A percentile compares a stretch with the other conserved stretches of the same genome.
Evolutionary conservation across 2,329 filamentous ascomycete species (phyloP).

Genomic region (Fusarium irregulare): DNA sequence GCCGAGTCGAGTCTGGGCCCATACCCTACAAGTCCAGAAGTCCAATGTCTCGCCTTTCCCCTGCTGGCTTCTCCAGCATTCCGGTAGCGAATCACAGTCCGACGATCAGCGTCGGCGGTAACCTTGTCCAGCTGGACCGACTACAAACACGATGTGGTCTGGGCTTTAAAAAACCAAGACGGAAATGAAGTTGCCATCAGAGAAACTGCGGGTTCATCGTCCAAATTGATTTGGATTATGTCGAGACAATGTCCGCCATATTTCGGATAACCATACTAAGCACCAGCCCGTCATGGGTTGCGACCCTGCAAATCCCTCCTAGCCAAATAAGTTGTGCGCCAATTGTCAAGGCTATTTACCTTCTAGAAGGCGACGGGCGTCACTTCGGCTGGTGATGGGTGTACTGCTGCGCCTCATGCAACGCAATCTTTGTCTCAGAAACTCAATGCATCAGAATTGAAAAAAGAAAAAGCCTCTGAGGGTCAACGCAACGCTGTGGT

Average conservation of each 20-base stretch:
- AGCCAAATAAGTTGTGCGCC: not conserved
- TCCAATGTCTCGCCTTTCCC: conserved; percentile 38
- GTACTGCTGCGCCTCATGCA: conserved; percentile 41
- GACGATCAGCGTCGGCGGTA: conserved; percentile 35
- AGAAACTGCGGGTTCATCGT: conserved; percentile 1
- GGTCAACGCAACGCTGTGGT: not conserved
- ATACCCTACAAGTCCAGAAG: conserved; percentile 5
- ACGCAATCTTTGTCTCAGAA: conserved; percentile 39
- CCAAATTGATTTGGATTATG: not conserved
- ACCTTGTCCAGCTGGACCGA: conserved; percentile 49
- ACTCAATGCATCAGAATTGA: not conserved
- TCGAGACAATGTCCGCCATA: not conserved
- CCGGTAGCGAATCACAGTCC: conserved; percentile 51
- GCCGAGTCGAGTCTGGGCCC: conserved; percentile 29
- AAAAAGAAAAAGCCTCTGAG: conserved; percentile 8
- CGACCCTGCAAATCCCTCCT: not conserved
- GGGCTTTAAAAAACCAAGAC: conserved; percentile 6
- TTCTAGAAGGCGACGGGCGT: conserved; percentile 42
- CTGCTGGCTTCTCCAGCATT: conserved; percentile 42
- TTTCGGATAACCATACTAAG: not conserved
- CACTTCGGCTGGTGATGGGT: conserved; percentile 20
- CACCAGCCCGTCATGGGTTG: conserved; percentile 2
- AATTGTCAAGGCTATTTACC: not conserved
- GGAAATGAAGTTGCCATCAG: conserved; percentile 1
- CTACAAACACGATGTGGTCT: conserved; percentile 14